Percentiles rank a stretch among this genome's conserved stretches.
phyloP scores from a whole-genome alignment of 1,284 basidiomycete genomes.

The Cryptococcus sp. region DNA sequence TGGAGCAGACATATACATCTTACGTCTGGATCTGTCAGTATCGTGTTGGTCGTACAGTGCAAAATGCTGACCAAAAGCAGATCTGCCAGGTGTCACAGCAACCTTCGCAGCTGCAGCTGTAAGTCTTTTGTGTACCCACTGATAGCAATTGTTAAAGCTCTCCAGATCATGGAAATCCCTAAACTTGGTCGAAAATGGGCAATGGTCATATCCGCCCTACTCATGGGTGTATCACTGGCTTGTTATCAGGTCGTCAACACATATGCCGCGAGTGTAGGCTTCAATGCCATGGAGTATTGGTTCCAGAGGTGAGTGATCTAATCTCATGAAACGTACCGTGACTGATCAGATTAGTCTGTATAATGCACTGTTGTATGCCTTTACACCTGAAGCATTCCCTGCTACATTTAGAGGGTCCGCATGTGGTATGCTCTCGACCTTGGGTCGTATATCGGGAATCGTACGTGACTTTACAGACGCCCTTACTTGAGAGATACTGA shows the following conservation, averaged over 20 bases:
- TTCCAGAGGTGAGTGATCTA: conserved; percentile 19
- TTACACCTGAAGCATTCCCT: conserved; percentile 46
- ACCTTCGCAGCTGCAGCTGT: conserved; percentile 15
- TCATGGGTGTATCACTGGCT: conserved; percentile 37
- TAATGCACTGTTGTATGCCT: conserved; percentile 44
- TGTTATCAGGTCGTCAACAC: conserved; percentile 23
- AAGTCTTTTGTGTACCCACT: background rate
- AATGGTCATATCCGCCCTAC: conserved; percentile 39
- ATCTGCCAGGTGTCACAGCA: conserved; percentile 39
- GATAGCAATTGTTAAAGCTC: background rate
- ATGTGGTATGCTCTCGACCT: conserved; percentile 39
- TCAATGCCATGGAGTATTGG: conserved; percentile 34
- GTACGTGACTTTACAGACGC: background rate
- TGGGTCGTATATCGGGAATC: conserved; percentile 41
- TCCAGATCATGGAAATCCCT: conserved; percentile 22
- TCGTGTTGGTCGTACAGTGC: background rate
- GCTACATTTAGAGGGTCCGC: conserved; percentile 43
- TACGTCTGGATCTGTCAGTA: conserved; percentile 34
- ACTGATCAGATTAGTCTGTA: conserved; percentile 18
- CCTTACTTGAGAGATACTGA: background rate
- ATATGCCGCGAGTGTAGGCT: conserved; percentile 19
- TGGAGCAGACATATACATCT: conserved; percentile 43
- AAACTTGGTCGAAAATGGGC: conserved; percentile 41
- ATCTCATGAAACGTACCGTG: background rate
- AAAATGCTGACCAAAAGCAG: conserved; percentile 2